These are phyloP conservation scores for Paramarasmius palmivorus DNA, from an alignment of 1,284 basidiomycete genomes.

Conservation along the genomic window DNA sequence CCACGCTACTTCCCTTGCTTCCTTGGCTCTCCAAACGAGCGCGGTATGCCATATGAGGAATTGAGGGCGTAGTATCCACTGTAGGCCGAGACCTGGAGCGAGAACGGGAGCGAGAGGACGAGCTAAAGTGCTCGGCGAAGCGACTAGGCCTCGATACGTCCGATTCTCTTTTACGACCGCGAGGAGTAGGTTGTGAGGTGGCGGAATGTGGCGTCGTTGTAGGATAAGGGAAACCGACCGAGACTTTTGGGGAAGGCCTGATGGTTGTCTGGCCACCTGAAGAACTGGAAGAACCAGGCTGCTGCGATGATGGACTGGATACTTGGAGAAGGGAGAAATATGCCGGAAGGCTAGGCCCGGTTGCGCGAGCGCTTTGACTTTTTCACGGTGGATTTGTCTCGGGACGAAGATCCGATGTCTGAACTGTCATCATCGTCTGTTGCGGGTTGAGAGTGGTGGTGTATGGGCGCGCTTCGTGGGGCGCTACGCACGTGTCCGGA, in stretches of 20 bases:
- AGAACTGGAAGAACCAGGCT: slow-evolving; percentile 31
- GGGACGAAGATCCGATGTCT: slow-evolving; percentile 36
- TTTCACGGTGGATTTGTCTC: slow-evolving; percentile 40
- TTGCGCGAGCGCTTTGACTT: slow-evolving; percentile 58
- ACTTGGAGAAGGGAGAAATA: slow-evolving; percentile 74
- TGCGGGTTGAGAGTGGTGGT: slow-evolving; percentile 35
- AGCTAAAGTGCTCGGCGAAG: slow-evolving; percentile 28
- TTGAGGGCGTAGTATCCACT: slow-evolving; percentile 27
- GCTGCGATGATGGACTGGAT: slow-evolving; percentile 38
- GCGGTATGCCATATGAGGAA: slow-evolving; percentile 16
- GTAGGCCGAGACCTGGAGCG: slow-evolving; percentile 34
- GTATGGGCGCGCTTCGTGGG: slow-evolving; percentile 43
- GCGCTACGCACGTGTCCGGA: slow-evolving; percentile 41
- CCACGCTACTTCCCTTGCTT: slow-evolving; percentile 24
- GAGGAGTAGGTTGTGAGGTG: slow-evolving; percentile 38
- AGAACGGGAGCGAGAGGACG: slow-evolving; percentile 8
- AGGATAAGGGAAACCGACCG: slow-evolving; percentile 25
- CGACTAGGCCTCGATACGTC: slow-evolving; percentile 31
- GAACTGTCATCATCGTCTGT: slow-evolving; percentile 49
- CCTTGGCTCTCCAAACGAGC: slow-evolving; percentile 30
- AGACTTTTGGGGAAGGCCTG: slow-evolving; percentile 53
- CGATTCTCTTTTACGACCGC: slow-evolving; percentile 48
- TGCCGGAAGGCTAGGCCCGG: slow-evolving; percentile 72
- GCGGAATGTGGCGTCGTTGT: slow-evolving; percentile 21
- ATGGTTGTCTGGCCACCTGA: slow-evolving; percentile 51